Percentiles rank a stretch among this genome's conserved stretches.
phyloP scores from a whole-genome alignment of 345 rosid species.

The Nasturtium officinale region DNA sequence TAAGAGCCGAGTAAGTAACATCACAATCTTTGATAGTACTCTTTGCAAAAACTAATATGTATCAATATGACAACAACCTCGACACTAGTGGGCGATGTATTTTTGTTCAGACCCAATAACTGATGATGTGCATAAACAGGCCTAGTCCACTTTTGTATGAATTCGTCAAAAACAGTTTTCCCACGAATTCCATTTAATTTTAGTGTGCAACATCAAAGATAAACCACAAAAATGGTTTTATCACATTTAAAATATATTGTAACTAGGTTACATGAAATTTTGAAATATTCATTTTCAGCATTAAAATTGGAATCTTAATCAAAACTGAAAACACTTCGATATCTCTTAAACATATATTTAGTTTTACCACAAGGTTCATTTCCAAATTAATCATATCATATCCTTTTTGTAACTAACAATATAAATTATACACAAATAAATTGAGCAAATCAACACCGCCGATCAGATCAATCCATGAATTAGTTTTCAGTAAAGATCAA shows the following conservation, averaged over 20 bases:
- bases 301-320: too few species aligned
- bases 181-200: too few species aligned
- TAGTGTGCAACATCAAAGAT: too few species aligned
- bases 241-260: too few species aligned
- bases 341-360: neutral
- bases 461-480: constrained; percentile 10
- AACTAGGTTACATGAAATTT: too few species aligned
- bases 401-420: neutral
- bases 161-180: too few species aligned
- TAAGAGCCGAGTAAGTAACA: neutral
- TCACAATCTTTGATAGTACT: neutral
- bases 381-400: neutral
- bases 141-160: neutral
- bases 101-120: constrained; percentile 12
- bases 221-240: too few species aligned
- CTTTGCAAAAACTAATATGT: neutral
- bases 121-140: constrained; percentile 6
- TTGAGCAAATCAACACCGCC: constrained; percentile 9
- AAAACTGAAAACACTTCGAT: neutral
- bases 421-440: constrained; percentile 27
- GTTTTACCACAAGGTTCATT: neutral
- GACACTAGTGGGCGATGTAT: neutral
- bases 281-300: too few species aligned
- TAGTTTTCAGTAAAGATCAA: constrained; percentile 58
- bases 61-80: neutral